Evolutionary conservation across 768 basidiomycete genomes (phyloP).

Genomic region (Mycena belliarum): DNA sequence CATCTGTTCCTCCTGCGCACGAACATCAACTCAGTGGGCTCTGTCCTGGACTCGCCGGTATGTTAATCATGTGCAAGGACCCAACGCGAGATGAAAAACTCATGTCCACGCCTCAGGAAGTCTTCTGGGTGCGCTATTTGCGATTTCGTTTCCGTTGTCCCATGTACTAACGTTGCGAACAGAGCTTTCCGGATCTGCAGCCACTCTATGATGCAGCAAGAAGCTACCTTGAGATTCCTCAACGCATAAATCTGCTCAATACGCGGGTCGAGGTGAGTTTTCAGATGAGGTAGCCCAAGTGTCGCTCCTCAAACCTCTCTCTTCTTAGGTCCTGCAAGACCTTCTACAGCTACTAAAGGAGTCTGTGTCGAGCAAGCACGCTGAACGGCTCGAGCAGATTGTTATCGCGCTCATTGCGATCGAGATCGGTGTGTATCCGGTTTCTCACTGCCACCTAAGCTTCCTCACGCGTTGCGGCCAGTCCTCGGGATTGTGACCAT

Average conservation of each 20-base stretch:
- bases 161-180: neutral
- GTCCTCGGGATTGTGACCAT: constrained; percentile 92
- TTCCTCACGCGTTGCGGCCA: constrained; percentile 27
- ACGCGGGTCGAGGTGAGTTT: constrained; percentile 82
- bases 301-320: neutral
- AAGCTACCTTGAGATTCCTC: constrained; percentile 93
- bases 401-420: constrained; percentile 90
- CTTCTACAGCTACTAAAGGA: constrained; percentile 96
- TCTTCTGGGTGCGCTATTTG: constrained; percentile 77
- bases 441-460: neutral
- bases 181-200: constrained; percentile 94
- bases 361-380: constrained; percentile 87
- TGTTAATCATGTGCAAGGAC: constrained; percentile 31
- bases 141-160: neutral
- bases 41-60: constrained; percentile 94
- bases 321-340: constrained; percentile 87
- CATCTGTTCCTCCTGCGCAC: constrained; percentile 91
- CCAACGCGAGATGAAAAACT: neutral
- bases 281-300: too few species aligned
- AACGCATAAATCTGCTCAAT: constrained; percentile 89
- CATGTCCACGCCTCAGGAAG: constrained; percentile 55
- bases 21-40: constrained; percentile 94
- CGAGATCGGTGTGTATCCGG: constrained; percentile 64
- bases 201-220: constrained; percentile 92
- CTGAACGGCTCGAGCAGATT: constrained; percentile 90